Conservation (phyloP, 768 basidiomycete genomes). For the Cystobasidium tubakii region DNA sequence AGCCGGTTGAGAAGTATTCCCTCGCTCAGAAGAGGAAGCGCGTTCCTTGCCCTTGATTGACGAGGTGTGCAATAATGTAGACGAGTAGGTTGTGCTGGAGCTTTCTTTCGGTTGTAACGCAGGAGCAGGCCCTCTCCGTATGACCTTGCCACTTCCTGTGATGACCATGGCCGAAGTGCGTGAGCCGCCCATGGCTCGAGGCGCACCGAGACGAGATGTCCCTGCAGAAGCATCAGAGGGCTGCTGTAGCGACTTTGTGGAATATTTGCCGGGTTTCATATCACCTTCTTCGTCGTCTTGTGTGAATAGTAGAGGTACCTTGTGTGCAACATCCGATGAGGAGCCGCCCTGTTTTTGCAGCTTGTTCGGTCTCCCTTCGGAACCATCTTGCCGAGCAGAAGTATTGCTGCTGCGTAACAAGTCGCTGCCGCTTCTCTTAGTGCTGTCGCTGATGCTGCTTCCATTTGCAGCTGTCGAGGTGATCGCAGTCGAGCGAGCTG, state of each 20-base stretch:
- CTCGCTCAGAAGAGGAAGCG: not conserved
- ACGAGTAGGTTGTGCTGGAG: not conserved
- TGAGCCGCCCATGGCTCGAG: not conserved
- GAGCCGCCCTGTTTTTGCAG: not conserved
- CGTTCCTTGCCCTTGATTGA: slow-evolving; percentile 22
- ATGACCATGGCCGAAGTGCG: slow-evolving; percentile 1
- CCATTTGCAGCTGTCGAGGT: slow-evolving; percentile 4
- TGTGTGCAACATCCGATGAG: not conserved
- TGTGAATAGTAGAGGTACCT: not conserved
- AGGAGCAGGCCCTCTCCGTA: slow-evolving; percentile 5
- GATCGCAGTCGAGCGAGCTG: slow-evolving; percentile 13
- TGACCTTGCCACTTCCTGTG: slow-evolving; percentile 16
- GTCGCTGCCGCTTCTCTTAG: not conserved
- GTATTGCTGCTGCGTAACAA: not conserved
- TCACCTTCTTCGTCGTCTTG: not conserved
- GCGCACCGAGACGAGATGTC: slow-evolving; percentile 1
- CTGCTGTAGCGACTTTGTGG: not conserved
- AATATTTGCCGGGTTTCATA: not conserved
- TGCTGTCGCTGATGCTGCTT: not conserved
- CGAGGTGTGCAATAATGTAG: not conserved
- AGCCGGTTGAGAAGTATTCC: not conserved
- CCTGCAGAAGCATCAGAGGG: not conserved
- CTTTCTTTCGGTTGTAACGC: not conserved
- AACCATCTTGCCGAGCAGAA: not conserved
- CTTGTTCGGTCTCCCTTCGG: not conserved